Base-by-base conservation (phyloP, 2,329 filamentous ascomycete genomes). In the Cytospora piceicola region DNA sequence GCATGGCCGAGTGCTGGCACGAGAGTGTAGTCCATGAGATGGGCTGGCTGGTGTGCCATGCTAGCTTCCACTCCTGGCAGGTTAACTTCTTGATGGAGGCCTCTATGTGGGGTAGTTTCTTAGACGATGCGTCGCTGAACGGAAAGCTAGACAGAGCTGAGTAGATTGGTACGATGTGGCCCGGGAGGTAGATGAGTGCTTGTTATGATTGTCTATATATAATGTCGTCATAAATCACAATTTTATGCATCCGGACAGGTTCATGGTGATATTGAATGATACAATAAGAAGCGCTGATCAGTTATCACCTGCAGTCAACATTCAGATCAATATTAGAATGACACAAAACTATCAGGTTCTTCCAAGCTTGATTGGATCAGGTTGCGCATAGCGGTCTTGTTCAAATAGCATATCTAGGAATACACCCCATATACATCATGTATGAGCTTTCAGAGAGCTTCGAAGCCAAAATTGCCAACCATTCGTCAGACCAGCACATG, bases 51-150 rank as follows among this genome's bases (percentile, higher is more conserved):
- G 27, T 61, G 32, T 4, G 46, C n/a, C 58, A 61, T 61, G 58
- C 58, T 49, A 39, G 30, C 30, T 61, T 61, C 32, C 46, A 61
- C 36, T 20, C 46, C 22, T 61, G 46, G 58, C 58, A 61, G n/a
- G 58, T 61, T 4, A 61, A 61, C 58, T 53, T 53, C 49, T 39
- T 53, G 58, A 61, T 61, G 58, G 58, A 53, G n/a, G 46, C 58
- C 42, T 46, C 58, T 4, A 52, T 61, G 30, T 61, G 58, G 58
- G 58, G 58, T 15, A 39, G 58, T 52, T 61, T 61, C 58, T 39
- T 39, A 46, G 58, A 61, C 24, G 58, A 61, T 20, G 58, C 46
- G 15, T 24, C 58, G 46, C 29, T 61, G 22, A 27, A 46, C 0
- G 46, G 46, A 29, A 61, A 61, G 46, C 32, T 53, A 30, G 58